A percentile compares a stretch with the other conserved stretches of the same genome.
Evolutionary conservation across 108 stramenopile genomes (phyloP).

Genomic region (Skeletonema tropicum): DNA sequence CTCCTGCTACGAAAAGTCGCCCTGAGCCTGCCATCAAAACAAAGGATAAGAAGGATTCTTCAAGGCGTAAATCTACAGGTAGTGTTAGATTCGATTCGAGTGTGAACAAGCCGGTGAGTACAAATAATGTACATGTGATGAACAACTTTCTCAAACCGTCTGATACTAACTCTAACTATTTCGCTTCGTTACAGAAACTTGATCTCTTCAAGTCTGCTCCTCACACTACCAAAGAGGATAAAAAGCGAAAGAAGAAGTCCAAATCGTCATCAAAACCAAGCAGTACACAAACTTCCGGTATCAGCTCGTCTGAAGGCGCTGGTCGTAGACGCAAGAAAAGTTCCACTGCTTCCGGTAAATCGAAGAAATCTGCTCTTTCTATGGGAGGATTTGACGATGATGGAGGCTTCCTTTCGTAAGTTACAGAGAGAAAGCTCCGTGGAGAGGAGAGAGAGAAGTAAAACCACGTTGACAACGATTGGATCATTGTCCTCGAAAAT

Average conservation of each 20-base stretch:
- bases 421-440: too few relatives aligned
- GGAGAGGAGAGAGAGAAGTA: too few relatives aligned
- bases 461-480: too few relatives aligned
- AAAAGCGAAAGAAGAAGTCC: constrained; percentile 15
- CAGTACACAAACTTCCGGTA: constrained; percentile 42
- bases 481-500: too few relatives aligned
- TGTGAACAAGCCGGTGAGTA: constrained; percentile 1
- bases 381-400: constrained; percentile 40
- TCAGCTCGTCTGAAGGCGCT: constrained; percentile 39
- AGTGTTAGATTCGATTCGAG: constrained; percentile 4
- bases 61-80: constrained; percentile 2
- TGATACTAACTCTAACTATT: not conserved
- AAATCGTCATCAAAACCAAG: constrained; percentile 28
- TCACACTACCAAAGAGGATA: constrained; percentile 7
- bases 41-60: constrained; percentile 4
- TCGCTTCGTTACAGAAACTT: not conserved
- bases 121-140: not conserved
- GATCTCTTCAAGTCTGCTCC: constrained; percentile 32
- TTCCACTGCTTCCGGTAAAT: constrained; percentile 17
- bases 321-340: constrained; percentile 44
- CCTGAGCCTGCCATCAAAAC: not conserved
- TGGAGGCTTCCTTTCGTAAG: constrained; percentile 34
- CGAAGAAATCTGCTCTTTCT: constrained; percentile 28
- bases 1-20: not conserved
- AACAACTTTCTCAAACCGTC: not conserved